Conservation (phyloP, 2,329 filamentous ascomycete genomes). For the Annulohypoxylon truncatum region DNA sequence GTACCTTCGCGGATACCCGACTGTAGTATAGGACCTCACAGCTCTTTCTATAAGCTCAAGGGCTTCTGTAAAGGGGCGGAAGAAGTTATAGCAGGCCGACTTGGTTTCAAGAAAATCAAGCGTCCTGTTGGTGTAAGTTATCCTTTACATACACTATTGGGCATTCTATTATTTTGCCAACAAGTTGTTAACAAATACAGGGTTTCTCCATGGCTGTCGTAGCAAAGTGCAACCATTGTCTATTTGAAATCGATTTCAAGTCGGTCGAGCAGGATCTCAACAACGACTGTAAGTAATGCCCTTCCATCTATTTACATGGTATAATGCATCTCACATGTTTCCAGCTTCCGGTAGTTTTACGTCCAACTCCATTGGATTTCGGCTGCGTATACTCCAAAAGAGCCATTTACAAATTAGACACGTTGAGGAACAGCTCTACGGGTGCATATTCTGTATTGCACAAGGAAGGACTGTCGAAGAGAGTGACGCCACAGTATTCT, state of each 20-base stretch:
- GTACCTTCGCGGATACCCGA: constrained; percentile 49
- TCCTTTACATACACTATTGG: background rate
- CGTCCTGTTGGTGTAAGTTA: constrained; percentile 58
- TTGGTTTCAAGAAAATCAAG: constrained; percentile 63
- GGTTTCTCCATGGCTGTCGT: constrained; percentile 58
- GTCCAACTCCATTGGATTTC: constrained; percentile 60
- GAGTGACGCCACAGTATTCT: constrained; percentile 68
- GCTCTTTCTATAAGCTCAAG: constrained; percentile 65
- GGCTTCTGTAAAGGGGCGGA: constrained; percentile 68
- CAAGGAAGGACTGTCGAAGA: constrained; percentile 62
- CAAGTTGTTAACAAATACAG: constrained; percentile 42
- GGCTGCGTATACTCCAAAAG: constrained; percentile 67
- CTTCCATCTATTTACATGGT: background rate
- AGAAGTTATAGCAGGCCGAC: constrained; percentile 60
- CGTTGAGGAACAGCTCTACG: constrained; percentile 65
- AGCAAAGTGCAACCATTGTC: constrained; percentile 64
- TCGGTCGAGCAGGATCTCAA: constrained; percentile 65
- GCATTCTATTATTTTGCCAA: background rate
- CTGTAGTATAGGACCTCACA: constrained; percentile 57
- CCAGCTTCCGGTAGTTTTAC: constrained; percentile 61
- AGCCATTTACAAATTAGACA: constrained; percentile 63
- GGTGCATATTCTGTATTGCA: constrained; percentile 66
- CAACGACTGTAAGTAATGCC: constrained; percentile 56
- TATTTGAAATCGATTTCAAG: constrained; percentile 65
- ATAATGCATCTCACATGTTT: constrained; percentile 17